A percentile compares a stretch with the other conserved stretches of the same genome.
Evolutionary conservation across 208 protist species (phyloP).

Genomic region (Herpetomonas tarakana): DNA sequence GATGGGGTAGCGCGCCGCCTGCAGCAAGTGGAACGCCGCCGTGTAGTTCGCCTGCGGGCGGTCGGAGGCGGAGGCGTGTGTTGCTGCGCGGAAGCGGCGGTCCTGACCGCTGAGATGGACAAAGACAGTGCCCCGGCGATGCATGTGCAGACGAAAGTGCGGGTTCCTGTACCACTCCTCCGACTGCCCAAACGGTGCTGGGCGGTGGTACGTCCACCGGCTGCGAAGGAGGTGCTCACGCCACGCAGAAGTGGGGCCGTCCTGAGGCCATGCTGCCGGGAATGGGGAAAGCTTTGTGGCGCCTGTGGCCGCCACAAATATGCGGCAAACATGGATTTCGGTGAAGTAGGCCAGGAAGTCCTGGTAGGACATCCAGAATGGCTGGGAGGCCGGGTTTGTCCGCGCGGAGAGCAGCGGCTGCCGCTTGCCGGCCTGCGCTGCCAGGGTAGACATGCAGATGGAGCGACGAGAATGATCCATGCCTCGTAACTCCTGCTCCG

Average conservation of each 20-base stretch:
- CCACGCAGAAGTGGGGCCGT: slow-evolving; percentile 5
- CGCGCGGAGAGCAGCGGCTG: not conserved
- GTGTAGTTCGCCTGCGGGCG: not conserved
- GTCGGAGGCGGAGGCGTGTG: too few species aligned
- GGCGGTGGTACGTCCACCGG: slow-evolving; percentile 46
- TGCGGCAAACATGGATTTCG: slow-evolving; percentile 62
- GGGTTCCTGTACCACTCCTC: slow-evolving; percentile 75
- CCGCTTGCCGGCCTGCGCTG: not conserved
- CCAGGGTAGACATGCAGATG: not conserved
- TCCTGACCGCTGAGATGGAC: slow-evolving; percentile 68
- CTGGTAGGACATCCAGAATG: slow-evolving; percentile 86
- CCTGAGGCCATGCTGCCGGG: not conserved
- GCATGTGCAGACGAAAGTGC: slow-evolving; percentile 59
- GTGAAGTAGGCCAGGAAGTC: slow-evolving; percentile 70
- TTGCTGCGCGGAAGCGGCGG: slow-evolving; percentile 43
- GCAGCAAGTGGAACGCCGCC: slow-evolving; percentile 50
- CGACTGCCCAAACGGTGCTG: slow-evolving; percentile 43
- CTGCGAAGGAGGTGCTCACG: slow-evolving; percentile 44
- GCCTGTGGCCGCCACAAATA: slow-evolving; percentile 32
- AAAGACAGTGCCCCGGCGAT: slow-evolving; percentile 36
- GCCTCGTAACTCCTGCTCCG: slow-evolving; percentile 35
- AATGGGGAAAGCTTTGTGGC: not conserved
- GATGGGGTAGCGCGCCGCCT: slow-evolving; percentile 61
- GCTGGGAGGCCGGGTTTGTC: slow-evolving; percentile 7
- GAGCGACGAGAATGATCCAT: not conserved